Evolutionary conservation across 2,329 filamentous ascomycete genomes (phyloP), one percentile per base, ranked within the genome.

Genomic region (Elsinoe batatas): DNA sequence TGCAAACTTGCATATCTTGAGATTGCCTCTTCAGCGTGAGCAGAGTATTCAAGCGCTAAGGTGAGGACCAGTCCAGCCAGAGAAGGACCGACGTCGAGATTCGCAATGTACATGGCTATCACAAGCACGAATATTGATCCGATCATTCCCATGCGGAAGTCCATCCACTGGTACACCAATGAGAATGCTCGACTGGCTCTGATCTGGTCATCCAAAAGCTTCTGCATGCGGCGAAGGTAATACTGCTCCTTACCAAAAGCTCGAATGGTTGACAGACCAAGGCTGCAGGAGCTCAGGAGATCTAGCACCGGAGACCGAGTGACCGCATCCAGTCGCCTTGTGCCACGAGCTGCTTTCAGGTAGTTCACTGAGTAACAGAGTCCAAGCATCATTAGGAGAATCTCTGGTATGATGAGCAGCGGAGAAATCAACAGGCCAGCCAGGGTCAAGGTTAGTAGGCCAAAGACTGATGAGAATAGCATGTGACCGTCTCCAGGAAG

Each of bases 291-390:
- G 63, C 86, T 81, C 65, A 98, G 97, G 65, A 88, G 88, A 59
- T 91, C 86, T 72, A 95, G 96, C 18, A 98, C 87, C 17, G 78
- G 78, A 2, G 90, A 95, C 51, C 93, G 84, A 35, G 95, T 79
- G 3, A 96, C 83, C 0, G 91, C 83, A 70, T 97, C 93, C 68
- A 91, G 91, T 1, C 93, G 86, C 75, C 97, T 97, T 63, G 97
- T 83, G 71, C 97, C 91, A 49, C 93, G 84, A 7, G 91, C 91
- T 5, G 44, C 44, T 20, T 18, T 33, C 3, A 49, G 26, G 8
- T 49, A 49, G 5, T 12, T 35, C 6, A 18, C 6, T 4, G 44
- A 33, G 12, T 49, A 49, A n/a, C n/a, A 11, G 13, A 49, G 15
- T 10, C 44, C 44, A 7, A 35, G 12, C 15, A 49, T 3, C 7